Evolutionary conservation across 148 eudicot genomes (phyloP).

Genomic region (Amaranthus hypochondriacus): DNA sequence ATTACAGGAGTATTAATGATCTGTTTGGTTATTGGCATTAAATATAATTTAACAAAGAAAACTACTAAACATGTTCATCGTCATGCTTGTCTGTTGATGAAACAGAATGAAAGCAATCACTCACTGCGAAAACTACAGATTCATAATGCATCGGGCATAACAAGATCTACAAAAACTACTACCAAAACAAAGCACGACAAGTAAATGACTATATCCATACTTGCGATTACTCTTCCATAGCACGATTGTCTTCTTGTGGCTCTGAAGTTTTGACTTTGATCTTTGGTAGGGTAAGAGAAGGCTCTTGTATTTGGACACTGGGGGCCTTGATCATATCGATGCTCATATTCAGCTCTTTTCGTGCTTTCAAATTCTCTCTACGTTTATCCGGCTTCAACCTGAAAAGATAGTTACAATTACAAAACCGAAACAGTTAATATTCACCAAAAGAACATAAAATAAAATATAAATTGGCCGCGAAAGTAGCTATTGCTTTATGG

Average conservation of each 20-base stretch:
- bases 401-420: neutral
- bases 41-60: too few species aligned
- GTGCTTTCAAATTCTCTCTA: conserved; percentile 19
- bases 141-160: neutral
- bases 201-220: neutral
- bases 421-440: neutral
- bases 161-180: neutral
- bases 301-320: conserved; percentile 26
- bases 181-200: neutral
- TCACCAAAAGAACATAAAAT: neutral
- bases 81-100: too few species aligned
- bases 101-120: too few species aligned
- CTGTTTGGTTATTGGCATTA: too few species aligned
- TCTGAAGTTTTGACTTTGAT: conserved; percentile 47
- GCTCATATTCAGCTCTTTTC: conserved; percentile 45
- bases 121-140: neutral
- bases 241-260: conserved; percentile 37
- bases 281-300: conserved; percentile 51
- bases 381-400: conserved; percentile 54
- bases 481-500: neutral
- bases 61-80: too few species aligned
- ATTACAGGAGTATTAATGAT: too few species aligned
- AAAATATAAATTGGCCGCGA: neutral
- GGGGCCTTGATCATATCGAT: conserved; percentile 60
- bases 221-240: conserved; percentile 67